Conservation (phyloP, 106 monocot species). For the Cymbidium sinense region DNA sequence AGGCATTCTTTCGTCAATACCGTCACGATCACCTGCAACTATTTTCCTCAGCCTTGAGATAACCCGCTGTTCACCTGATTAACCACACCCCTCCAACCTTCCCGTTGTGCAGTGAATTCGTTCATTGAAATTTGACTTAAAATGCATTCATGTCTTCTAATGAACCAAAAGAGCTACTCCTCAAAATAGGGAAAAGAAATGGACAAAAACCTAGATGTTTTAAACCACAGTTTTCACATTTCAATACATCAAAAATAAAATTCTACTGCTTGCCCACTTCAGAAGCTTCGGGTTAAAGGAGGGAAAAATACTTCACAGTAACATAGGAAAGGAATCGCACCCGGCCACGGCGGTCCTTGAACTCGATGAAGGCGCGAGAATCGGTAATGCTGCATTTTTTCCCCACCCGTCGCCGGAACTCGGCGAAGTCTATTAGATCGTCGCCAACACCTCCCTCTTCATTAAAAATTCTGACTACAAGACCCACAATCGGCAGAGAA, state of each 20-base stretch:
- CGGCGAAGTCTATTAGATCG: constrained; percentile 98
- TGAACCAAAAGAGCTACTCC: not conserved
- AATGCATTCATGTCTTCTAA: too few relatives aligned
- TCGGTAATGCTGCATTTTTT: constrained; percentile 77
- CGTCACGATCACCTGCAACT: not conserved
- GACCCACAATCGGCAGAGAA: constrained; percentile 82
- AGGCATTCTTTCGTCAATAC: not conserved
- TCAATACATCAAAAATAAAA: not conserved
- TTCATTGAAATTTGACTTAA: too few relatives aligned
- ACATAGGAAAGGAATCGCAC: constrained; percentile 18
- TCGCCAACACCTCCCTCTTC: constrained; percentile 91
- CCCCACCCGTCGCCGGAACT: constrained; percentile 83
- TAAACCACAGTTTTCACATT: not conserved
- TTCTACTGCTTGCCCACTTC: not conserved
- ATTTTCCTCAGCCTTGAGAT: not conserved
- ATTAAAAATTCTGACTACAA: constrained; percentile 74
- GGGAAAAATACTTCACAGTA: not conserved
- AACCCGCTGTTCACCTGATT: not conserved
- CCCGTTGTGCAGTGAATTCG: not conserved
- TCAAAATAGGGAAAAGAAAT: not conserved
- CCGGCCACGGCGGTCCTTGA: constrained; percentile 77
- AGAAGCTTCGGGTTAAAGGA: not conserved
- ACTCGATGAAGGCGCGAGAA: constrained; percentile 74
- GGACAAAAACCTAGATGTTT: not conserved
- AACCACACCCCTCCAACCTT: not conserved